Conservation (phyloP, 2,329 filamentous ascomycete genomes). For the Fusarium caatingaense region DNA sequence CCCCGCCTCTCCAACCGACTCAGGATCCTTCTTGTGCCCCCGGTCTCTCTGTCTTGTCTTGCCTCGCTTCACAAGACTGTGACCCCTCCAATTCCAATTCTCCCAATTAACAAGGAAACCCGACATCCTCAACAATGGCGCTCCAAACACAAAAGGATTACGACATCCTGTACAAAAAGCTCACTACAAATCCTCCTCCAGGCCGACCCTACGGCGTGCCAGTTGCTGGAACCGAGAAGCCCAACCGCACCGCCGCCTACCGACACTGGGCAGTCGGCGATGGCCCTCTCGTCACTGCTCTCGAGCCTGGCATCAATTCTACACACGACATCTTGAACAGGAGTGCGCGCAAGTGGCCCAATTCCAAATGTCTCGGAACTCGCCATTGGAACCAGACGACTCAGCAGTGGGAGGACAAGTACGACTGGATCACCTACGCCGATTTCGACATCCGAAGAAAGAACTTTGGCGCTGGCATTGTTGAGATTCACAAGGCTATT, state of each 20-base stretch:
- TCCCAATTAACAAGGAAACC: not conserved
- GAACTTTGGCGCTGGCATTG: slow-evolving; percentile 86
- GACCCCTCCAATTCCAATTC: slow-evolving; percentile 15
- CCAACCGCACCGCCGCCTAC: slow-evolving; percentile 81
- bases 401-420: slow-evolving; percentile 78
- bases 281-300: slow-evolving; percentile 74
- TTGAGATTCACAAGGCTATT: slow-evolving; percentile 80
- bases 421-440: slow-evolving; percentile 84
- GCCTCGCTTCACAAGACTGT: slow-evolving; percentile 25
- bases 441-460: slow-evolving; percentile 82
- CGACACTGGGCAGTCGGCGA: slow-evolving; percentile 84
- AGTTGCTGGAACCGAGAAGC: slow-evolving; percentile 77
- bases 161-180: slow-evolving; percentile 61
- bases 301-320: slow-evolving; percentile 77
- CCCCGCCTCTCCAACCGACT: slow-evolving; percentile 15
- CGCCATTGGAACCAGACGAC: slow-evolving; percentile 81
- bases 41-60: slow-evolving; percentile 20
- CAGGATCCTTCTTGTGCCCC: slow-evolving; percentile 13
- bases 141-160: slow-evolving; percentile 47
- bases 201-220: slow-evolving; percentile 83
- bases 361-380: slow-evolving; percentile 80
- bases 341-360: slow-evolving; percentile 70
- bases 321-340: slow-evolving; percentile 85
- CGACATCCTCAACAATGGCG: slow-evolving; percentile 47
- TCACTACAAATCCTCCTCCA: slow-evolving; percentile 73